A percentile compares a stretch with the other conserved stretches of the same genome.
Evolutionary conservation across 2,329 filamentous ascomycete species (phyloP).

Genomic region (Aspergillus sp.): DNA sequence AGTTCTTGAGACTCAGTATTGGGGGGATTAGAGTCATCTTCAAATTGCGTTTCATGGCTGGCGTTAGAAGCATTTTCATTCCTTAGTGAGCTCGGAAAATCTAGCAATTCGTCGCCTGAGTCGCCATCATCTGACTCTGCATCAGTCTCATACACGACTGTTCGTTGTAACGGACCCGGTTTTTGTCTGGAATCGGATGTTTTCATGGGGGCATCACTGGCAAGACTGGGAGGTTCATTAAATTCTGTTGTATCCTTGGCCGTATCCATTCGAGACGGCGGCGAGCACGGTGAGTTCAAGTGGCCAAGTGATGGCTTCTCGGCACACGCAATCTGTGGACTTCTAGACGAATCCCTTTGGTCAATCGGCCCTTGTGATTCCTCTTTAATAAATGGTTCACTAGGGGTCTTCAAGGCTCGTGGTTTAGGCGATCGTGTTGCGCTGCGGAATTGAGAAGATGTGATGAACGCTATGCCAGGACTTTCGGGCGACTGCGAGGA

Average conservation of each 20-base stretch:
- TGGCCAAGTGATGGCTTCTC: background rate
- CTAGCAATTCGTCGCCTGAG: conserved; percentile 22
- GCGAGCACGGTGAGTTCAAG: background rate
- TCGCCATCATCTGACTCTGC: conserved; percentile 39
- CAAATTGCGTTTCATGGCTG: background rate
- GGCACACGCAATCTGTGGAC: background rate
- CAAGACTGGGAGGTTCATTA: too few species aligned
- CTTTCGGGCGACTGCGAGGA: conserved; percentile 47
- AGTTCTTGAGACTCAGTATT: conserved; percentile 34
- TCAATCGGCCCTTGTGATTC: conserved; percentile 13
- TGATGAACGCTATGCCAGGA: conserved; percentile 36
- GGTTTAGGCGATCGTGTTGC: conserved; percentile 30
- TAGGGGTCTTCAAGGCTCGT: background rate
- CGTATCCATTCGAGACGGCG: background rate
- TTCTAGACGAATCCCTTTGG: conserved; percentile 7
- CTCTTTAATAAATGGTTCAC: conserved; percentile 19
- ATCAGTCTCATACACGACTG: conserved; percentile 45
- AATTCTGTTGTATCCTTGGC: background rate
- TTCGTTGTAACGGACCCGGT: conserved; percentile 23
- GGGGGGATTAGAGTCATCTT: conserved; percentile 14
- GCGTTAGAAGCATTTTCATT: background rate
- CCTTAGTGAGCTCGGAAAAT: conserved; percentile 13
- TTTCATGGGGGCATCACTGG: background rate
- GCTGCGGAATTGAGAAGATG: conserved; percentile 34
- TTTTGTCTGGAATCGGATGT: background rate